phyloP scores from a whole-genome alignment of 2,329 filamentous ascomycete genomes.

The Alternaria consortialis region DNA sequence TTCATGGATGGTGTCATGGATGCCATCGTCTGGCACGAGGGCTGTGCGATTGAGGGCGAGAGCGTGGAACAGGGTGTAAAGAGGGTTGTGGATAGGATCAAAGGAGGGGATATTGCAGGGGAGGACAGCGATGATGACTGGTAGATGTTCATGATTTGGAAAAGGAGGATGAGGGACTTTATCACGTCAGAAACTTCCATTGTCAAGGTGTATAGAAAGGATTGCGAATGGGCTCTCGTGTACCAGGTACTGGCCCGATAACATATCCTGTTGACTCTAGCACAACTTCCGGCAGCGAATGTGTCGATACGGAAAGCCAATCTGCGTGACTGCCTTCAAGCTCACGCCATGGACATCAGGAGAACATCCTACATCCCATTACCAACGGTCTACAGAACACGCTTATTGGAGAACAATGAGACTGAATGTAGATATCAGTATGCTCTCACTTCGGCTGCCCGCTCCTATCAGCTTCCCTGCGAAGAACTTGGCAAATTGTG shows the following conservation, averaged over 20 bases:
- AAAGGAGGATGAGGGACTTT: not conserved
- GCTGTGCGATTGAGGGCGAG: constrained; percentile 33
- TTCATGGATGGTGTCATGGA: constrained; percentile 33
- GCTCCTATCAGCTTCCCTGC: not conserved
- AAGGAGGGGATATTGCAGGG: constrained; percentile 34
- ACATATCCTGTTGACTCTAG: not conserved
- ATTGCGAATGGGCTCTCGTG: not conserved
- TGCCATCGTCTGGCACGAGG: constrained; percentile 37
- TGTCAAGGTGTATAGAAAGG: not conserved
- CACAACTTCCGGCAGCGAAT: not conserved
- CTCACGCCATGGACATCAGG: not conserved
- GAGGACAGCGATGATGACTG: constrained; percentile 34
- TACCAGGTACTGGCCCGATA: not conserved
- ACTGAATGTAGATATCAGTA: not conserved
- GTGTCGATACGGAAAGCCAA: not conserved
- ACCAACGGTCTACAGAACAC: not conserved
- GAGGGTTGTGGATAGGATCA: constrained; percentile 36
- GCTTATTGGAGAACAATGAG: not conserved
- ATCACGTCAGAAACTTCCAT: not conserved
- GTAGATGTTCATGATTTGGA: constrained; percentile 4
- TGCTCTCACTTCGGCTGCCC: not conserved
- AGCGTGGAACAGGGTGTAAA: constrained; percentile 34
- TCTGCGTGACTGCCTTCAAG: not conserved
- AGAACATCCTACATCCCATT: not conserved
- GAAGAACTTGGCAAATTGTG: not conserved